These are phyloP conservation scores for Mychonastes homosphaera DNA, from an alignment of 139 green algal genomes.

Conservation along the genomic window DNA sequence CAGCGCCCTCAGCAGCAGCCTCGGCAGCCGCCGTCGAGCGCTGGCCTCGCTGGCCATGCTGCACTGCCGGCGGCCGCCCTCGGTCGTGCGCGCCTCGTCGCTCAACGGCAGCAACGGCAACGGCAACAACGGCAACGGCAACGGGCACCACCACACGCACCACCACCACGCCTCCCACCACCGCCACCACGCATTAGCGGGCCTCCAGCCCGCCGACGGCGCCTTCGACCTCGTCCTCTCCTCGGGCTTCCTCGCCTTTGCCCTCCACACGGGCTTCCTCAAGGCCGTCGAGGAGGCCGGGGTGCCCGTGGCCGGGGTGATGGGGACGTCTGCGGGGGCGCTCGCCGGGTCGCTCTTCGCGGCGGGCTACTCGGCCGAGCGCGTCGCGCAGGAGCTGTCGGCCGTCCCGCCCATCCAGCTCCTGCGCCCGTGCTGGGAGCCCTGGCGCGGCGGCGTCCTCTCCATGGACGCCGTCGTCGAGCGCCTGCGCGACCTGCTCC, in stretches of 20 bases:
- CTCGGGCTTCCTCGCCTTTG: conserved; percentile 80
- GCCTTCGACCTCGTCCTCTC: conserved; percentile 63
- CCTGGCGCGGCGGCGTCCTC: conserved; percentile 68
- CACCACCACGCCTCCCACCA: too few species aligned
- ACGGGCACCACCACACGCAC: too few species aligned
- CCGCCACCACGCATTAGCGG: too few species aligned
- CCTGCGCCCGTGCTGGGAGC: conserved; percentile 34
- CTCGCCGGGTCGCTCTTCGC: conserved; percentile 63
- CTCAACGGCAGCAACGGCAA: too few species aligned
- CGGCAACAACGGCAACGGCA: too few species aligned
- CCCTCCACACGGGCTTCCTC: conserved; percentile 67
- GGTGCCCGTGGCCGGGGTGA: conserved; percentile 55
- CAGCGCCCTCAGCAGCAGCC: too few species aligned
- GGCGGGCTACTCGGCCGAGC: conserved; percentile 46
- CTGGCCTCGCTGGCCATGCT: too few species aligned
- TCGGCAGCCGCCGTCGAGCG: too few species aligned
- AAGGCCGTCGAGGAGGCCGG: conserved; percentile 62
- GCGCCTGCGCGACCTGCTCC: conserved; percentile 56
- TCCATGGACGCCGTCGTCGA: conserved; percentile 56
- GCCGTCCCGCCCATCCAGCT: conserved; percentile 52
- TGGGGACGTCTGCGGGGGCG: conserved; percentile 75
- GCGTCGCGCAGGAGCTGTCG: conserved; percentile 54
- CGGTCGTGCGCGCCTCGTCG: too few species aligned
- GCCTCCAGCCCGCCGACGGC: too few species aligned
- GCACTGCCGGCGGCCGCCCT: too few species aligned